Conservation (phyloP, 805 yeast species). For the Yarrowia yakushimensis region DNA sequence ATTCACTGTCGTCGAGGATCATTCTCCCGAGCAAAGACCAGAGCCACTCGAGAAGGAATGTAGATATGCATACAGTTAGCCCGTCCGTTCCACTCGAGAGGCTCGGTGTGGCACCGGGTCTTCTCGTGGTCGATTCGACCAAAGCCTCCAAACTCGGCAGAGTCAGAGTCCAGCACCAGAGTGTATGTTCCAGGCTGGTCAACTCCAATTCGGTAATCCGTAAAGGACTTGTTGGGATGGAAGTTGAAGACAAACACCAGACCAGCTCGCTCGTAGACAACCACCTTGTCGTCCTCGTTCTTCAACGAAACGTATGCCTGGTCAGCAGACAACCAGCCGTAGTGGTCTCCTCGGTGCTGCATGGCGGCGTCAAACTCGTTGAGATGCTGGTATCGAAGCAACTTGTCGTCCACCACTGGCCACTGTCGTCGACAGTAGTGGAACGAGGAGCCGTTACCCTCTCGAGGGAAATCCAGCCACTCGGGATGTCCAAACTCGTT, state of each 20-base stretch:
- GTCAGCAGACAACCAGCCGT: conserved; percentile 67
- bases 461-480: conserved; percentile 96
- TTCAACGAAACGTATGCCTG: conserved; percentile 84
- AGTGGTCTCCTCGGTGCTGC: conserved; percentile 69
- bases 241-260: conserved; percentile 83
- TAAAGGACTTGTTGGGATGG: conserved; percentile 76
- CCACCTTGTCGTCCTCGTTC: conserved; percentile 81
- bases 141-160: conserved; percentile 74
- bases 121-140: conserved; percentile 55
- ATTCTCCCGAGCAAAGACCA: conserved; percentile 50
- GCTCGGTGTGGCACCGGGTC: conserved; percentile 63
- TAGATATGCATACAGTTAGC: conserved; percentile 70
- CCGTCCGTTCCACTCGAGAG: conserved; percentile 77
- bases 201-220: conserved; percentile 89
- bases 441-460: conserved; percentile 79
- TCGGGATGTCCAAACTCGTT: conserved; percentile 99
- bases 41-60: conserved; percentile 72
- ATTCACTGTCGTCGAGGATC: not conserved
- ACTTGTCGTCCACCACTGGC: conserved; percentile 74
- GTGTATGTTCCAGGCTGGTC: conserved; percentile 72
- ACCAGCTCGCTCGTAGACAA: conserved; percentile 86
- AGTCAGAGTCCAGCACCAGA: conserved; percentile 73
- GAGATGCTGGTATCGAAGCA: conserved; percentile 73
- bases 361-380: conserved; percentile 81
- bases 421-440: conserved; percentile 95